Percentiles rank a stretch among this genome's conserved stretches.
These are phyloP conservation scores for Boehmeria nivea DNA, from an alignment of 306 rosid genomes.

Conservation along the genomic window DNA sequence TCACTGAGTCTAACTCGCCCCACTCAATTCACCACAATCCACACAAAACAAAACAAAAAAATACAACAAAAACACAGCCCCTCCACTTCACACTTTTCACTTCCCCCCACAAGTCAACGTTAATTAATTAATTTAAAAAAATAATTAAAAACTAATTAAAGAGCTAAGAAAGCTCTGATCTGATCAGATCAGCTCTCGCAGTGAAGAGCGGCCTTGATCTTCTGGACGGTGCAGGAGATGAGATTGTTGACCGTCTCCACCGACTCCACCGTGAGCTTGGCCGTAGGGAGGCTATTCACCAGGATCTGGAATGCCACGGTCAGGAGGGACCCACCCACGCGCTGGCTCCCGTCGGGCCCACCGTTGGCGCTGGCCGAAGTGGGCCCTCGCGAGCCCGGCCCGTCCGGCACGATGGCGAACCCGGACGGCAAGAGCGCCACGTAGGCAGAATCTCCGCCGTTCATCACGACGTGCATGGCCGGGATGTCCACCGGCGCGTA, in stretches of 20 bases:
- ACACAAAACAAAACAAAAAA: no score
- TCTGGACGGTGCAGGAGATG: constrained; percentile 87
- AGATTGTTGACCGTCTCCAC: constrained; percentile 94
- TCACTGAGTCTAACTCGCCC: constrained; percentile 21
- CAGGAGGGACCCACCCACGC: constrained; percentile 67
- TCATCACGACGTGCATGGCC: constrained; percentile 98
- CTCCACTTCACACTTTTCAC: background rate
- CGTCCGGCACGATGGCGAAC: constrained; percentile 82
- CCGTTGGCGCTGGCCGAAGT: constrained; percentile 7
- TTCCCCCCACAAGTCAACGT: constrained; percentile 17
- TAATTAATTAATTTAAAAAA: background rate
- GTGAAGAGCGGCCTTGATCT: constrained; percentile 80
- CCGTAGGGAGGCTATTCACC: constrained; percentile 87
- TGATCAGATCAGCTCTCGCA: constrained; percentile 48
- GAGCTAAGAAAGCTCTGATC: no score
- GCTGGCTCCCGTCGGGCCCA: constrained; percentile 18
- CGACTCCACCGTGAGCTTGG: constrained; percentile 88
- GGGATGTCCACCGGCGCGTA: constrained; percentile 98
- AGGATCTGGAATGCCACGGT: constrained; percentile 95
- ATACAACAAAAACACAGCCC: constrained; percentile 15
- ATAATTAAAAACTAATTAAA: background rate
- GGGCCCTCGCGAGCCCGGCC: constrained; percentile 51
- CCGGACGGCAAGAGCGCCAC: constrained; percentile 87
- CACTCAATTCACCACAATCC: no score
- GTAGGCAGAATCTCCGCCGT: constrained; percentile 93